Evolutionary conservation across 305 asterid genomes (phyloP).

Genomic region (Fraxinus latifolia): DNA sequence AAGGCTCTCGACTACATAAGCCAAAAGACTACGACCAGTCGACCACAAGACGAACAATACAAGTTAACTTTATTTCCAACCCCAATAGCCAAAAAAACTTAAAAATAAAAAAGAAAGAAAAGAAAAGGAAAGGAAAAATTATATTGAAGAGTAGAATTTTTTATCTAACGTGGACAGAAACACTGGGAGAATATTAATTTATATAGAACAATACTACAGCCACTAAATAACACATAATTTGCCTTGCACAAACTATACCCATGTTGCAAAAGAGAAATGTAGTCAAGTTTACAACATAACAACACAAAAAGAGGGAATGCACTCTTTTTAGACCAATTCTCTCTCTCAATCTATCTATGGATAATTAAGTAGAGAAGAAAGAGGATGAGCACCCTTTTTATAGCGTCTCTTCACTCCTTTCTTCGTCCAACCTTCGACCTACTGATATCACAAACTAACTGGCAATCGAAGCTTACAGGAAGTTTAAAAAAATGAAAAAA

Average conservation of each 20-base stretch:
- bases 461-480: conserved; percentile 28
- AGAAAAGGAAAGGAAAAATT: too few relatives aligned
- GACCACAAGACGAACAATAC: too few relatives aligned
- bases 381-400: conserved; percentile 93
- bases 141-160: too few relatives aligned
- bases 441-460: conserved; percentile 48
- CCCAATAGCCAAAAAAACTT: too few relatives aligned
- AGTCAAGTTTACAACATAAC: conserved; percentile 58
- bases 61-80: too few relatives aligned
- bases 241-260: conserved; percentile 39
- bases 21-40: too few relatives aligned
- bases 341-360: conserved; percentile 27
- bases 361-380: conserved; percentile 62
- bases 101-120: too few relatives aligned
- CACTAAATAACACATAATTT: conserved; percentile 11
- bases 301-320: conserved; percentile 25
- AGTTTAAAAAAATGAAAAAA: conserved; percentile 1
- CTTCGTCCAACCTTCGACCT: conserved; percentile 50
- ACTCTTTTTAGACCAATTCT: neutral
- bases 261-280: conserved; percentile 35
- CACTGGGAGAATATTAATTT: neutral
- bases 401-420: conserved; percentile 92
- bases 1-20: too few relatives aligned
- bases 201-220: neutral
- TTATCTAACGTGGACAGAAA: neutral